phyloP scores from a whole-genome alignment of 2,329 filamentous ascomycete species.

The Monosporascus cannonballus region DNA sequence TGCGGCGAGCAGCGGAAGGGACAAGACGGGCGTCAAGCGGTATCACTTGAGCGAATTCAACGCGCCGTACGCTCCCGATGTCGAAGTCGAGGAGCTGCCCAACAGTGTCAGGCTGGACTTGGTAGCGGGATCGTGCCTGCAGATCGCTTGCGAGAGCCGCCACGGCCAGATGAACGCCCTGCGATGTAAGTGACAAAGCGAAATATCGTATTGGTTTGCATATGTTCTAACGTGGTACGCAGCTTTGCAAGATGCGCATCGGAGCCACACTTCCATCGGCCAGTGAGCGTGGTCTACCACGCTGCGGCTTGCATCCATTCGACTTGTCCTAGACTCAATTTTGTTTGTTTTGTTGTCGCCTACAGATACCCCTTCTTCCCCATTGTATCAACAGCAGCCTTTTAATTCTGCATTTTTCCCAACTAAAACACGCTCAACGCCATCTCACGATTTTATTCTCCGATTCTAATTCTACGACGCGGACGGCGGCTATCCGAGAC shows the following conservation, averaged over 20 bases:
- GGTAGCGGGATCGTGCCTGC: slow-evolving; percentile 53
- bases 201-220: background rate
- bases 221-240: slow-evolving; percentile 18
- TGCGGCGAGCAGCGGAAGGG: slow-evolving; percentile 46
- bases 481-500: no score
- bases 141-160: slow-evolving; percentile 59
- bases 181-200: slow-evolving; percentile 37
- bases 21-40: slow-evolving; percentile 55
- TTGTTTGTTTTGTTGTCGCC: background rate
- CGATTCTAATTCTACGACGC: no score
- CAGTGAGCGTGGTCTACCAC: slow-evolving; percentile 16
- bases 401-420: background rate
- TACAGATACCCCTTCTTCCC: background rate
- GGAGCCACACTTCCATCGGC: slow-evolving; percentile 26
- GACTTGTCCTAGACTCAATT: background rate
- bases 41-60: slow-evolving; percentile 85
- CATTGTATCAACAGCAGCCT: background rate
- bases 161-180: slow-evolving; percentile 50
- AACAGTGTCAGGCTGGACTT: slow-evolving; percentile 68
- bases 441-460: no score
- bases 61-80: slow-evolving; percentile 73
- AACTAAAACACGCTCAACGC: no score
- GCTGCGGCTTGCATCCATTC: background rate
- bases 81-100: slow-evolving; percentile 86
- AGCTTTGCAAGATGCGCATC: slow-evolving; percentile 39